Evolutionary conservation across 2,329 filamentous ascomycete species (phyloP), one percentile per base, ranked within the genome.

Genomic region (Exserohilum rostratum): DNA sequence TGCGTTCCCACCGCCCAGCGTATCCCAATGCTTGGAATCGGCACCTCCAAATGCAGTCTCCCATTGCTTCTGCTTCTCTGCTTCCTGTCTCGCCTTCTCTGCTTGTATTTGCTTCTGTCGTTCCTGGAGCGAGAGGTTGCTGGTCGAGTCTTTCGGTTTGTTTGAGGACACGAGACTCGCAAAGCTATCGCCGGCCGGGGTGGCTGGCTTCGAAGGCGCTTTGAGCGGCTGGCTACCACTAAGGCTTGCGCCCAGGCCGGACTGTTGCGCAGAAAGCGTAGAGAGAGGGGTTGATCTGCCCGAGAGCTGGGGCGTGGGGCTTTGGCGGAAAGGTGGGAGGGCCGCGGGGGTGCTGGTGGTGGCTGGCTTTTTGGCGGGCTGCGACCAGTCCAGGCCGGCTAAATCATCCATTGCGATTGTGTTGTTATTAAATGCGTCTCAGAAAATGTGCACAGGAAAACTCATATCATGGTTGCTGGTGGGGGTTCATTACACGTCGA

Each of bases 51-150:
- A 97, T 57, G 93, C 87, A 27, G 85, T 83, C 61, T 95, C 90
- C 66, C 87, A 84, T 71, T 87, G 85, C 66, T 83, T 88, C 66
- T 83, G 85, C 69, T 85, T 85, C 71, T 93, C 88, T 54, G 88
- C 88, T 57, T 92, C 90, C 72, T 93, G 90, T 55, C 84, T 85
- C 58, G 86, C 84, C 74, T 91, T 90, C 67, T 91, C 88, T 74
- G 96, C 90, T 61, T 90, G 85, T 62, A 96, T 77, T 57, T 86
- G 89, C 67, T 79, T 83, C 72, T 89, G 87, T 47, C 85, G 83
- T 67, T 88, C 86, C 50, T 84, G 78, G 7, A 89, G 78, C 2
- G 86, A 85, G 13, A 97, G 80, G 60, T 89, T 95, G 73, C 87
- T 88, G 27, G 83, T 84, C 49, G 77, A 62, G 72, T 87, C 87